phyloP scores from a whole-genome alignment of 169 alveolate species.

The Plasmodium gonderi region DNA sequence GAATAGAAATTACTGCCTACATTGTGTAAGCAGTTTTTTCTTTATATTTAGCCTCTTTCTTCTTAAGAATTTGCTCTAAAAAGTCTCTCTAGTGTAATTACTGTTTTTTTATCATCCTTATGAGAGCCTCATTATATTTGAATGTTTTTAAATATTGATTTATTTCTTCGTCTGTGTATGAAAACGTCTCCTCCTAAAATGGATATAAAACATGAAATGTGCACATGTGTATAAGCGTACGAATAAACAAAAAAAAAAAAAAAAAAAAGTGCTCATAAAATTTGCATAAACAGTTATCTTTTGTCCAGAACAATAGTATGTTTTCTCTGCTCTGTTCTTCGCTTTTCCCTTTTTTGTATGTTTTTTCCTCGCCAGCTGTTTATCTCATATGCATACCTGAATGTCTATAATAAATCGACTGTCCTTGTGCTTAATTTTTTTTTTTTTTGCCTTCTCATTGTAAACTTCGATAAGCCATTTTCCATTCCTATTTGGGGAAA shows the following conservation, averaged over 20 bases:
- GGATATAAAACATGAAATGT: neutral
- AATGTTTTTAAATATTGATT: neutral
- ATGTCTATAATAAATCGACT: neutral
- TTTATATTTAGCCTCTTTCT: neutral
- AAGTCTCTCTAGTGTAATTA: neutral
- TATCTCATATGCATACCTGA: neutral
- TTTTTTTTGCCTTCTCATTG: slow-evolving; percentile 8
- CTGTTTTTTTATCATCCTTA: slow-evolving; percentile 8
- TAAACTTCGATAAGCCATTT: slow-evolving; percentile 36
- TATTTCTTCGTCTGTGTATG: neutral
- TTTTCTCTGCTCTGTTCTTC: neutral
- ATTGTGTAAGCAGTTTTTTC: neutral
- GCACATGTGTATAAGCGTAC: neutral
- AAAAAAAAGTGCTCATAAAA: neutral
- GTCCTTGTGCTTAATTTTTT: neutral
- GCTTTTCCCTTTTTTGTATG: neutral
- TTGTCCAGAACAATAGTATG: neutral
- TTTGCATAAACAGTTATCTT: neutral
- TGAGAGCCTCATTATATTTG: slow-evolving; percentile 50
- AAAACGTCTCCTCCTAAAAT: slow-evolving; percentile 13
- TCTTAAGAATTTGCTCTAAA: neutral
- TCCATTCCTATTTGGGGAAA: slow-evolving; percentile 11
- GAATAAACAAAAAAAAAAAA: neutral
- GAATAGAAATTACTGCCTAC: neutral
- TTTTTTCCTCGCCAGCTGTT: neutral